phyloP scores from a whole-genome alignment of 2,329 filamentous ascomycete genomes.

The Pseudocercospora crystallina region DNA sequence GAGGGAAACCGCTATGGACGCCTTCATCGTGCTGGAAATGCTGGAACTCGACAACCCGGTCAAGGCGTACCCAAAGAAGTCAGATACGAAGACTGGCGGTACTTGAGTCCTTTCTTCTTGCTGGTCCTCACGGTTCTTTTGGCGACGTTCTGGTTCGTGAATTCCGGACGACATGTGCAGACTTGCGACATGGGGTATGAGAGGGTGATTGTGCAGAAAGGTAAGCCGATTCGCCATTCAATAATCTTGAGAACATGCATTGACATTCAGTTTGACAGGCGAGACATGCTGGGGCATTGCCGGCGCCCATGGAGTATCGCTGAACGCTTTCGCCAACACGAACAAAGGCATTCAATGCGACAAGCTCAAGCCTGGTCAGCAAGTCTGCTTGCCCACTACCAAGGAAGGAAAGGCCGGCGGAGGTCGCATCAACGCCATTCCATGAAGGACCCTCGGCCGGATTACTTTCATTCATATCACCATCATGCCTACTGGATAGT shows the following conservation, averaged over 20 bases:
- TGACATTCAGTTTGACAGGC: neutral
- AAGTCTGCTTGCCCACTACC: constrained; percentile 12
- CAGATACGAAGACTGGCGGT: constrained; percentile 9
- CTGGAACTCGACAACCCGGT: constrained; percentile 5
- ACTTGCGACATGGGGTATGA: constrained; percentile 15
- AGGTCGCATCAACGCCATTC: no score
- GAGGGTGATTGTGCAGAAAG: constrained; percentile 8
- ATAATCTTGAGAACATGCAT: no score
- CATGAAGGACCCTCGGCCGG: no score
- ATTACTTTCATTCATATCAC: no score
- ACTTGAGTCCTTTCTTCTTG: constrained; percentile 17
- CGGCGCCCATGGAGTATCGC: constrained; percentile 6
- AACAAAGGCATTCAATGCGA: constrained; percentile 18
- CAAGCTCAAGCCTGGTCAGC: constrained; percentile 4
- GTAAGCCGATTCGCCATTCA: no score
- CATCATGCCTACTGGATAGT: no score
- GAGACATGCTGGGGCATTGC: constrained; percentile 22
- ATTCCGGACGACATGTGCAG: neutral
- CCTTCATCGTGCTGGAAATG: constrained; percentile 6
- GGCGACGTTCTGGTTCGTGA: constrained; percentile 14
- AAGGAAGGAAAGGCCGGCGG: no score
- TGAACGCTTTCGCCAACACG: constrained; percentile 13
- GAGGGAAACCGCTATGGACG: constrained; percentile 15
- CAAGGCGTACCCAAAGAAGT: constrained; percentile 2
- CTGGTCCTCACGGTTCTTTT: constrained; percentile 14